A percentile compares a stretch with the other conserved stretches of the same genome.
Evolutionary conservation across 352 stramenopile genomes (phyloP).

Genomic region (Phytophthora podocarpi): DNA sequence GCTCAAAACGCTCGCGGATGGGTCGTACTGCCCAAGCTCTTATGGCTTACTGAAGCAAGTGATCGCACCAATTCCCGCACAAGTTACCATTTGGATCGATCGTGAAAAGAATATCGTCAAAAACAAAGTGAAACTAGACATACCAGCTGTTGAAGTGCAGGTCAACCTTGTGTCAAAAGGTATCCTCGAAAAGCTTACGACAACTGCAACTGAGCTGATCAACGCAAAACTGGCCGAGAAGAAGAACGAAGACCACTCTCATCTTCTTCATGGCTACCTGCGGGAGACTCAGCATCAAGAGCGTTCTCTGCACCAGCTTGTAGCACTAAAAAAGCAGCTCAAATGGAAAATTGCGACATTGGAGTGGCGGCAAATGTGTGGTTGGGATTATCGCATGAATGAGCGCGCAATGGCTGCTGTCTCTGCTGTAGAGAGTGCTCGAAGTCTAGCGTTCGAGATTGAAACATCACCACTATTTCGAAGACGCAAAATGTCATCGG

Average conservation of each 20-base stretch:
- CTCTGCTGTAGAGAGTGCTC: slow-evolving; percentile 41
- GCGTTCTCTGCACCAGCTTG: slow-evolving; percentile 47
- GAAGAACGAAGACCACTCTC: slow-evolving; percentile 38
- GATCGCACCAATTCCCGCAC: slow-evolving; percentile 64
- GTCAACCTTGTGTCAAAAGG: slow-evolving; percentile 59
- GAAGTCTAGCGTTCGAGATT: slow-evolving; percentile 42
- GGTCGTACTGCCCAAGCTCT: slow-evolving; percentile 65
- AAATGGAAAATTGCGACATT: slow-evolving; percentile 71
- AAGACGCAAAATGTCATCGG: slow-evolving; percentile 33
- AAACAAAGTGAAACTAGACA: slow-evolving; percentile 60
- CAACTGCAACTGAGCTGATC: slow-evolving; percentile 40
- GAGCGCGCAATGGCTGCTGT: slow-evolving; percentile 52
- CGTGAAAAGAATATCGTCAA: slow-evolving; percentile 34
- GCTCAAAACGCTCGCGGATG: slow-evolving; percentile 60
- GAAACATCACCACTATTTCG: slow-evolving; percentile 55
- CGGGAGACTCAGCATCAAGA: slow-evolving; percentile 12
- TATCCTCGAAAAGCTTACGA: slow-evolving; percentile 63
- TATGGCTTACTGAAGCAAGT: slow-evolving; percentile 69
- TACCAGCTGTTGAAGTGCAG: slow-evolving; percentile 59
- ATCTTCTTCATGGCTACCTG: slow-evolving; percentile 34
- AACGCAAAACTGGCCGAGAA: slow-evolving; percentile 52
- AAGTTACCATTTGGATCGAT: slow-evolving; percentile 64
- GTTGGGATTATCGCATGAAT: slow-evolving; percentile 56
- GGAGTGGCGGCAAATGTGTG: slow-evolving; percentile 60
- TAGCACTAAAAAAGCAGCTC: slow-evolving; percentile 50